Percentiles rank a stretch among this genome's conserved stretches.
Conservation (phyloP, 441 rosid species). For the Breynia disticha region DNA sequence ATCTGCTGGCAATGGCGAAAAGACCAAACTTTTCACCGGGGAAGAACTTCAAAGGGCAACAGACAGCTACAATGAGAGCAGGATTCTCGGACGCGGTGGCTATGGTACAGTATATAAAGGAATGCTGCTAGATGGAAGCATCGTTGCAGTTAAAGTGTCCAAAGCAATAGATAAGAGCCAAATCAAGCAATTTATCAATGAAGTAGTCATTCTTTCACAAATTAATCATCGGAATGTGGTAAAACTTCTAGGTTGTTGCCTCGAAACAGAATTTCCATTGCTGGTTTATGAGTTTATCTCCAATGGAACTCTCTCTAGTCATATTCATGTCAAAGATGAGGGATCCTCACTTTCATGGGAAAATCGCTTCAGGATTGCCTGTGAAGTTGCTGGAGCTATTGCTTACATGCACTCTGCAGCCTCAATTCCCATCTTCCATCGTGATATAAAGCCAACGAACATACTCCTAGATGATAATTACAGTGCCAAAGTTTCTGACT, state of each 20-base stretch:
- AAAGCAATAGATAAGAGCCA: neutral
- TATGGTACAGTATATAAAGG: neutral
- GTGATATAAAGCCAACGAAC: neutral
- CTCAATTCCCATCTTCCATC: neutral
- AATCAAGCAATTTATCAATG: neutral
- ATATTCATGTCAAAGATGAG: neutral
- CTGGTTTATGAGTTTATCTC: neutral
- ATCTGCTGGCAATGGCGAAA: neutral
- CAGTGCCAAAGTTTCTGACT: neutral
- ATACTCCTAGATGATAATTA: neutral
- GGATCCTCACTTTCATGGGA: neutral
- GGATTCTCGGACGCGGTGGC: neutral
- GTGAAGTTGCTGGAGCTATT: neutral
- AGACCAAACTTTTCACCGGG: neutral
- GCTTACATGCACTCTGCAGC: slow-evolving; percentile 2
- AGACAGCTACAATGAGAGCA: neutral
- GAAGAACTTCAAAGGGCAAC: neutral
- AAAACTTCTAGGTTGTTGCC: neutral
- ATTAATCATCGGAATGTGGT: neutral
- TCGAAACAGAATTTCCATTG: neutral
- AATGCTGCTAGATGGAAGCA: neutral
- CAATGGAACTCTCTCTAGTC: neutral
- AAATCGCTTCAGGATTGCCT: neutral
- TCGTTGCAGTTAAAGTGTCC: neutral
- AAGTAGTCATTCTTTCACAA: neutral